These are phyloP conservation scores for Scytalidium sp. DNA, from an alignment of 2,329 filamentous ascomycete species.

Conservation along the genomic window DNA sequence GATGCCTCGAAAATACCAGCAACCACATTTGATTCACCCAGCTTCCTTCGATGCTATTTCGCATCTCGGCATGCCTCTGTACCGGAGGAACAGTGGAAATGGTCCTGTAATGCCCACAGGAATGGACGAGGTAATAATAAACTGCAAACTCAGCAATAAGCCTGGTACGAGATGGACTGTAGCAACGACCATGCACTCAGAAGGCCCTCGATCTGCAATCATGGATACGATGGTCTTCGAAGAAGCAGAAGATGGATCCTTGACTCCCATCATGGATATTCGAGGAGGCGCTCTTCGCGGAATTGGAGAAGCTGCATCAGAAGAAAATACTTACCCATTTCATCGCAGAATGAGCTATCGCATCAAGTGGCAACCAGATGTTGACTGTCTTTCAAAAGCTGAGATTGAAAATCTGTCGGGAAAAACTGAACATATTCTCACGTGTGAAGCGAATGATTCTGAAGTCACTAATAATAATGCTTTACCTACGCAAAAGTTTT, in stretches of 20 bases:
- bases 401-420: not conserved
- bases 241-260: not conserved
- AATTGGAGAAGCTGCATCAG: conserved; percentile 3
- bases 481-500: no score
- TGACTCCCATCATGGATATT: conserved; percentile 2
- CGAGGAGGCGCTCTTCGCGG: conserved; percentile 1
- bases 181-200: conserved; percentile 1
- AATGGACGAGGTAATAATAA: conserved; percentile 30
- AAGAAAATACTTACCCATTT: conserved; percentile 1
- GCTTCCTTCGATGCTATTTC: conserved; percentile 51
- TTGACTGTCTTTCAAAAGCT: conserved; percentile 1
- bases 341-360: conserved; percentile 1
- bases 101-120: conserved; percentile 36
- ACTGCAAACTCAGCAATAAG: not conserved
- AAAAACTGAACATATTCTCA: no score
- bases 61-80: conserved; percentile 6
- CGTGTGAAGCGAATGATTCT: no score
- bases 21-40: conserved; percentile 53
- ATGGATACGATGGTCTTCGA: conserved; percentile 5
- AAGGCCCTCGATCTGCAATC: conserved; percentile 6
- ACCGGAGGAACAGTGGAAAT: conserved; percentile 32
- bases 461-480: no score
- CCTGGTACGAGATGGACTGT: conserved; percentile 5
- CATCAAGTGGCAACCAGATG: conserved; percentile 3
- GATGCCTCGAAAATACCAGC: conserved; percentile 7